Conservation (phyloP, 2,329 filamentous ascomycete genomes). For the Magnaporthiopsis incrustans region DNA sequence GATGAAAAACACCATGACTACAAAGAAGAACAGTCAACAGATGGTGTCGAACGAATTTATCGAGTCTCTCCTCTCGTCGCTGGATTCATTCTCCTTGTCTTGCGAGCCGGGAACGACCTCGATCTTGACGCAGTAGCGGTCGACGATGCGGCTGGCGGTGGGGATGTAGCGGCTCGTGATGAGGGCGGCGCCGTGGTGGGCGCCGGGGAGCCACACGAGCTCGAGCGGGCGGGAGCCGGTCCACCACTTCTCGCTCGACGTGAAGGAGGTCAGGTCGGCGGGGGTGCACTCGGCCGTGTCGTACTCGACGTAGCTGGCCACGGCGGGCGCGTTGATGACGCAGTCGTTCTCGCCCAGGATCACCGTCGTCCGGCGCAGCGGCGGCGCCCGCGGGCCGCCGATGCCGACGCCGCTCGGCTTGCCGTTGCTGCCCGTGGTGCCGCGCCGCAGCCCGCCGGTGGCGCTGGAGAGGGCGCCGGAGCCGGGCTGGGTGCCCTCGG, state of each 20-base stretch:
- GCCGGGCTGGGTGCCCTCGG: background rate
- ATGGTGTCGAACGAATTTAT: background rate
- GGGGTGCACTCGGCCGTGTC: slow-evolving; percentile 2
- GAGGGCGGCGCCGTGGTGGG: slow-evolving; percentile 3
- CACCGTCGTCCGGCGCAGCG: slow-evolving; percentile 6
- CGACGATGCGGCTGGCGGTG: background rate
- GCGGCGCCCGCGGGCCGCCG: background rate
- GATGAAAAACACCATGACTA: background rate
- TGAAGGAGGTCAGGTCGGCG: background rate
- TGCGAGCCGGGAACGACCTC: background rate
- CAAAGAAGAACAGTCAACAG: background rate
- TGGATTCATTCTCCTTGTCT: background rate
- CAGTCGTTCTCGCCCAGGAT: slow-evolving; percentile 7
- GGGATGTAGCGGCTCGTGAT: background rate
- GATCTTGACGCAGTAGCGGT: slow-evolving; percentile 3
- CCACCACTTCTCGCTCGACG: slow-evolving; percentile 5
- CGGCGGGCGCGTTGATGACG: slow-evolving; percentile 4
- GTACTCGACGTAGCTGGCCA: slow-evolving; percentile 7
- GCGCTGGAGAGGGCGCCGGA: background rate
- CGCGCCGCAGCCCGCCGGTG: background rate
- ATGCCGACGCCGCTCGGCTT: background rate
- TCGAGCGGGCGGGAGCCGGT: slow-evolving; percentile 2
- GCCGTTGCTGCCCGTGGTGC: background rate
- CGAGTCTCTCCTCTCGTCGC: background rate
- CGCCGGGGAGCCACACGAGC: slow-evolving; percentile 6